phyloP scores from a whole-genome alignment of 2,329 filamentous ascomycete genomes.

The Ophiostoma fasciatum region DNA sequence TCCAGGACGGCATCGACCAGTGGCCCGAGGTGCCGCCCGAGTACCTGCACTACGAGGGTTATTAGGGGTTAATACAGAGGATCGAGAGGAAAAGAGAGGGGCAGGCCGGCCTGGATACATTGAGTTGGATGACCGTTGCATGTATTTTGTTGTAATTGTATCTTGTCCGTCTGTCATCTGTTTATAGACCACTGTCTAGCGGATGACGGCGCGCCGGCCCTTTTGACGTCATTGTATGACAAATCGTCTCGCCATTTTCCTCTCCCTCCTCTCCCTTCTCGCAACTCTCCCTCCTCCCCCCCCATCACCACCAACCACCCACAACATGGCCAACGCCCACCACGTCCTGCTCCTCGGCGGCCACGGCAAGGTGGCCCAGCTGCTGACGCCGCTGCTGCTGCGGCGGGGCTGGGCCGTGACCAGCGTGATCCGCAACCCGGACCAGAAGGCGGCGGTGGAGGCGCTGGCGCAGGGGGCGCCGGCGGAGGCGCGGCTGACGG shows the following conservation, averaged over 20 bases:
- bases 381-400: slow-evolving; percentile 63
- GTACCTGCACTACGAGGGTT: slow-evolving; percentile 17
- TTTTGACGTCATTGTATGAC: too few species aligned
- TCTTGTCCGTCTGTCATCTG: too few species aligned
- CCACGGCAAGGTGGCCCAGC: slow-evolving; percentile 63
- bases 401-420: slow-evolving; percentile 62
- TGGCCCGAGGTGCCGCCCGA: slow-evolving; percentile 27
- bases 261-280: too few species aligned
- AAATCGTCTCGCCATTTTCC: too few species aligned
- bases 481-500: slow-evolving; percentile 38
- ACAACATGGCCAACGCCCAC: slow-evolving; percentile 12
- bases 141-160: too few species aligned
- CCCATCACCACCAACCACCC: not conserved
- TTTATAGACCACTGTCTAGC: too few species aligned
- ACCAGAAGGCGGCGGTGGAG: slow-evolving; percentile 50
- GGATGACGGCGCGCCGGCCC: too few species aligned
- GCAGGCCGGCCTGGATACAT: too few species aligned
- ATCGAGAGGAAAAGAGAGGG: too few species aligned
- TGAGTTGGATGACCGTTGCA: too few species aligned
- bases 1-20: slow-evolving; percentile 31
- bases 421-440: slow-evolving; percentile 59
- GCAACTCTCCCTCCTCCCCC: too few species aligned
- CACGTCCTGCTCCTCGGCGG: slow-evolving; percentile 64
- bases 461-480: slow-evolving; percentile 24
- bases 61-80: too few species aligned